Base-by-base conservation (phyloP, 1,284 basidiomycete species). In the Pseudozyma sp. region DNA sequence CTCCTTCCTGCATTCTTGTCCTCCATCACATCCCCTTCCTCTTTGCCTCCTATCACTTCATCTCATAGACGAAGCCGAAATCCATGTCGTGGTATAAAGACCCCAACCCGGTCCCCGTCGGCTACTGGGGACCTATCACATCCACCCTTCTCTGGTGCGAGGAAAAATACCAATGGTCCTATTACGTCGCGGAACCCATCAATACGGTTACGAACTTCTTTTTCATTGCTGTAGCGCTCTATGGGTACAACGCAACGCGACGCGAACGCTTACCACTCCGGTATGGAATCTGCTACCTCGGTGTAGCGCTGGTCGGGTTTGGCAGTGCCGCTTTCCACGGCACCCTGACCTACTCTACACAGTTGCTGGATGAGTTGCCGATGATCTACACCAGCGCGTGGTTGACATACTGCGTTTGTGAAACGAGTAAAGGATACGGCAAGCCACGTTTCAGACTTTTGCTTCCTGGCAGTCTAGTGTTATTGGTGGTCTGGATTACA, bases 141-240 rank as follows among this genome's bases (percentile, higher is more conserved):
- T 66, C 65, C 31, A 82, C 81, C 1, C 62, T 84, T 11, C 51
- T 80, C 25, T 84, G 82, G 82, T 84, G 82, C 53, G 82, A 84
- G 57, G 59, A 72, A 42, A 83, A 83, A 68, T 84, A 82, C 48
- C 53, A 54, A 14, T 80, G 71, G 71, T 68, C 66, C n/a, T 61
- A 57, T 34, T 84, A 79, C 54, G 59, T 84, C 25, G 82, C 82
- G 9, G 82, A 83, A 61, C 81, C 82, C 2, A 53, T 79, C 58
- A 83, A 83, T 52, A 77, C 81, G 62, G 85, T 69, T 84, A 78
- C 87, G 25, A 88, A 88, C 59, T 52, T 87, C 31, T 85, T 87
- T 14, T 86, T 86, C 47, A 84, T 88, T 65, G 50, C 77, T 0
- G 61, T 86, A 0, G 85, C 87, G 8, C 52, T 87, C 2, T 87